A percentile compares a stretch with the other conserved stretches of the same genome.
phyloP scores from a whole-genome alignment of 345 rosid species.

The Pseudoturritis turrita region DNA sequence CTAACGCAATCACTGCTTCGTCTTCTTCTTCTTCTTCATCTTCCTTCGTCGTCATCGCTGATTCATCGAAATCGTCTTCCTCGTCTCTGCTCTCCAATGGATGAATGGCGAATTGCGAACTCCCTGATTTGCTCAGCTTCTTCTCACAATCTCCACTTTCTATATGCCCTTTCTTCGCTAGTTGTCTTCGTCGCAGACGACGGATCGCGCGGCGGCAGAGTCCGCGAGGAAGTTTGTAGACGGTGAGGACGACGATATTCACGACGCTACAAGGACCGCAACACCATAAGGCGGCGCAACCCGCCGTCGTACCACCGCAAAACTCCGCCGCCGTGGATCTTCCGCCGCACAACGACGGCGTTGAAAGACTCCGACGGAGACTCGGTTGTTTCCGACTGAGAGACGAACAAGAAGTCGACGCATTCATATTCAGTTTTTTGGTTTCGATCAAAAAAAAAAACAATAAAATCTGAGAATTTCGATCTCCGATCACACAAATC shows the following conservation, averaged over 20 bases:
- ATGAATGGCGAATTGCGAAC: constrained; percentile 27
- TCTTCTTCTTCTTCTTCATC: constrained; percentile 17
- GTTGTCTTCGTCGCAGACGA: constrained; percentile 22
- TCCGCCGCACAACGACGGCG: neutral
- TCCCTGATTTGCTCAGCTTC: constrained; percentile 25
- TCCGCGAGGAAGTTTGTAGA: constrained; percentile 50
- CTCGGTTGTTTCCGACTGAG: neutral
- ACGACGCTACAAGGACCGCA: constrained; percentile 59
- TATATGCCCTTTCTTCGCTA: constrained; percentile 17
- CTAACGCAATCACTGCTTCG: constrained; percentile 37
- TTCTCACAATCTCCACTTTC: neutral
- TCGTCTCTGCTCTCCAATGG: constrained; percentile 15
- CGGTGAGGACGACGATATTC: constrained; percentile 42
- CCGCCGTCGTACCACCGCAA: constrained; percentile 59
- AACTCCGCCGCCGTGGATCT: constrained; percentile 25
- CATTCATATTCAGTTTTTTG: neutral
- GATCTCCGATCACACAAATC: neutral
- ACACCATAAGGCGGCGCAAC: constrained; percentile 58
- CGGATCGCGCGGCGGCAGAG: constrained; percentile 40
- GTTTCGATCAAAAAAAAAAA: neutral
- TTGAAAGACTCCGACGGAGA: constrained; percentile 6
- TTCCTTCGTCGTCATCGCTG: constrained; percentile 15
- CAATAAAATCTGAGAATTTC: neutral
- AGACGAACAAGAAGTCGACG: neutral
- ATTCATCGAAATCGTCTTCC: neutral